Evolutionary conservation across 805 yeast genomes (phyloP).

Genomic region (Suhomyces faveliae): DNA sequence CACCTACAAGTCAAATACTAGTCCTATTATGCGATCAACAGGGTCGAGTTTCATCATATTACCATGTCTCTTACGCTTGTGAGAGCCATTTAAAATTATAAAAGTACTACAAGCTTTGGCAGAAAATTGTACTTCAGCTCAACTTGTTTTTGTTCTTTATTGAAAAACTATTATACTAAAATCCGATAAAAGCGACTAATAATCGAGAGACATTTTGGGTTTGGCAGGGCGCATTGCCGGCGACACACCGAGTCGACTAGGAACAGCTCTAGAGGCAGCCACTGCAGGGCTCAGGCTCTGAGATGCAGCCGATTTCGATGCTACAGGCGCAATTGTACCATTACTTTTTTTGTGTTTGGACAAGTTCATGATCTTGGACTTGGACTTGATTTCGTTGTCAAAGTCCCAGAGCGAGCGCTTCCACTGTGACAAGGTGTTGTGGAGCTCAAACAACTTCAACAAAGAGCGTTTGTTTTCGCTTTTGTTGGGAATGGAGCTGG

Average conservation of each 20-base stretch:
- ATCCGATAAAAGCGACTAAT: no score
- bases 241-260: background rate
- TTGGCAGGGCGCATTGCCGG: background rate
- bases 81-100: no score
- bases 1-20: no score
- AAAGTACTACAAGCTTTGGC: no score
- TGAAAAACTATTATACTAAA: no score
- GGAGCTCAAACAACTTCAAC: conserved; percentile 47
- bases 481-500: conserved; percentile 12
- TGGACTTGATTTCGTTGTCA: conserved; percentile 32
- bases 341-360: conserved; percentile 36
- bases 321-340: background rate
- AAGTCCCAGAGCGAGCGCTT: conserved; percentile 54
- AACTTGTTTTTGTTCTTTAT: no score
- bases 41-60: no score
- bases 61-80: no score
- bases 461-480: conserved; percentile 27
- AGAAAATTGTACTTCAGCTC: no score
- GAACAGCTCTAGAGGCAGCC: background rate
- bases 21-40: no score
- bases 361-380: conserved; percentile 34
- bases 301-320: background rate
- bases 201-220: background rate
- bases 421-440: conserved; percentile 52
- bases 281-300: conserved; percentile 4